phyloP scores from a whole-genome alignment of 164 flowering plant genomes.

The Brasenia schreberi region DNA sequence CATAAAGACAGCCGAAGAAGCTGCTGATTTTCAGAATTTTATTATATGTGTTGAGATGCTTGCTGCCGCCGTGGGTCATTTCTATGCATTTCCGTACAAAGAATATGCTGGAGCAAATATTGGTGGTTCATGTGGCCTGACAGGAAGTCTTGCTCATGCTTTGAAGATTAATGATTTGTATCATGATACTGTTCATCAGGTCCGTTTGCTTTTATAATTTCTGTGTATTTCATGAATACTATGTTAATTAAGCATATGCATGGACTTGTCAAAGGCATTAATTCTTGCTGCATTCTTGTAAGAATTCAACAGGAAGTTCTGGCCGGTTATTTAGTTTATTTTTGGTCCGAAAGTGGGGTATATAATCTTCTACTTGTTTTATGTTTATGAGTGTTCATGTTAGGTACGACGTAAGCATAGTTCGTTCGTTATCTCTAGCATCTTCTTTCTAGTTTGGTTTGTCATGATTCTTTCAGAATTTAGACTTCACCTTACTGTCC shows the following conservation, averaged over 20 bases:
- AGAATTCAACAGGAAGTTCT: background rate
- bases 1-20: conserved; percentile 64
- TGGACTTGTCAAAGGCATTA: no score
- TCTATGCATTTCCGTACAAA: conserved; percentile 90
- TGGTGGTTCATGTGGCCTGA: conserved; percentile 46
- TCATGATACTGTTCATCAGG: conserved; percentile 98
- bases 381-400: no score
- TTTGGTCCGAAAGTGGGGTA: no score
- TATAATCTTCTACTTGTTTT: no score
- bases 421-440: no score
- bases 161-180: conserved; percentile 81
- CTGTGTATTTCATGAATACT: background rate
- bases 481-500: no score
- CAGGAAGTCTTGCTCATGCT: conserved; percentile 83
- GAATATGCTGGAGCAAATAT: conserved; percentile 97
- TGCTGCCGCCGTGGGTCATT: conserved; percentile 82
- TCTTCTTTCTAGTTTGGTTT: no score
- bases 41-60: conserved; percentile 96
- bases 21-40: conserved; percentile 80
- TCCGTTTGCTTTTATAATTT: conserved; percentile 7
- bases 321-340: no score
- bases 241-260: no score
- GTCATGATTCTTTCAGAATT: no score
- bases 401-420: no score
- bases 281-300: background rate